Conservation (phyloP, 768 basidiomycete species). For the Boletus coccyginus region DNA sequence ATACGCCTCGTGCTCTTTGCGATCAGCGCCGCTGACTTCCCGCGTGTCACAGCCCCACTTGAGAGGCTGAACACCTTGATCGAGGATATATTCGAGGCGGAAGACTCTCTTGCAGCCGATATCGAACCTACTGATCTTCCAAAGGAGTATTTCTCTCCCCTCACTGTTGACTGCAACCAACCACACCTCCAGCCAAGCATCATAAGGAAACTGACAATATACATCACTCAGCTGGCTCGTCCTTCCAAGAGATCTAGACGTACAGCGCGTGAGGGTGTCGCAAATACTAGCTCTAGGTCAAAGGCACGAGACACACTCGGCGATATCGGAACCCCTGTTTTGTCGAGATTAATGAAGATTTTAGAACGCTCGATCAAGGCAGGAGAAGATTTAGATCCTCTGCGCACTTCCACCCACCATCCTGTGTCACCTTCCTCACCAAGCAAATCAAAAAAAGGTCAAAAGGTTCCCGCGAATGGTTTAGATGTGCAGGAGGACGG, state of each 20-base stretch:
- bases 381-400: constrained; percentile 74
- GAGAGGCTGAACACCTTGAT: constrained; percentile 76
- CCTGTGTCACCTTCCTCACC: constrained; percentile 35
- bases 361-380: constrained; percentile 76
- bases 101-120: constrained; percentile 67
- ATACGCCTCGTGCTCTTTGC: not conserved
- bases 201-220: constrained; percentile 67
- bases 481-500: not conserved
- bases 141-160: constrained; percentile 60
- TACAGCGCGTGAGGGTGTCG: constrained; percentile 35
- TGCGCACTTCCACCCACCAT: constrained; percentile 37
- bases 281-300: constrained; percentile 35
- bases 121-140: constrained; percentile 49
- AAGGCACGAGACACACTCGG: constrained; percentile 56
- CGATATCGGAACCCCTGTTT: constrained; percentile 59
- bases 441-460: constrained; percentile 46
- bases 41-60: constrained; percentile 47
- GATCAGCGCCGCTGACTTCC: not conserved
- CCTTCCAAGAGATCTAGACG: constrained; percentile 70
- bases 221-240: constrained; percentile 63
- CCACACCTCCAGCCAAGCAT: constrained; percentile 59
- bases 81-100: constrained; percentile 83
- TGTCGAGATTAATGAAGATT: constrained; percentile 70
- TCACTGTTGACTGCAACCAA: constrained; percentile 53
- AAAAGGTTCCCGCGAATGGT: constrained; percentile 26